Evolutionary conservation across 2,329 filamentous ascomycete species (phyloP).

Genomic region (Cordyceps farinosa): DNA sequence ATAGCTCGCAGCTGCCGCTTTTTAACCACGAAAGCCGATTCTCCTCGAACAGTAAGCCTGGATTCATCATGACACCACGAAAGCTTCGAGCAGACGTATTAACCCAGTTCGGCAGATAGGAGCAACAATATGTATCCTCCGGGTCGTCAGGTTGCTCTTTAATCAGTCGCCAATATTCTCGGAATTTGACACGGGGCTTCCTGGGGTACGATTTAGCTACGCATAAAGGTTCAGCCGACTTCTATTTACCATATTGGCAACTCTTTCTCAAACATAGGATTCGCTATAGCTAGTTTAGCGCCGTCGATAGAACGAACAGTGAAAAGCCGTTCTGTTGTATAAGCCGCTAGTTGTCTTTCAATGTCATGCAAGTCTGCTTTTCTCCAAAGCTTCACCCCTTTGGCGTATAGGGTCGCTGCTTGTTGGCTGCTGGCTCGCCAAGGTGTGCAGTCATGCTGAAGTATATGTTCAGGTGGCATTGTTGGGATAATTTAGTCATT

Average conservation of each 20-base stretch:
- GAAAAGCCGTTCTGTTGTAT: not conserved
- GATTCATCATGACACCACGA: not conserved
- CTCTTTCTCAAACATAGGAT: conserved; percentile 3
- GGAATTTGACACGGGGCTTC: conserved; percentile 13
- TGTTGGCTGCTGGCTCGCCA: conserved; percentile 13
- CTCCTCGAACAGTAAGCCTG: not conserved
- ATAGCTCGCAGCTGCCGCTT: not conserved
- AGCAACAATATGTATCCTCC: conserved; percentile 1
- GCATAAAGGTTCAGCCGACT: no score
- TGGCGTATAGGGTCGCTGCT: conserved; percentile 4
- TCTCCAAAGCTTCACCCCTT: conserved; percentile 12
- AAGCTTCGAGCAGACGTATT: not conserved
- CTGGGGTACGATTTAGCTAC: not conserved
- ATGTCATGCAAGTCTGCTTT: not conserved
- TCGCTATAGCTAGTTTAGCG: not conserved
- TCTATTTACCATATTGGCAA: not conserved
- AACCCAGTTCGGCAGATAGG: conserved; percentile 5
- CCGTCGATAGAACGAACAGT: not conserved
- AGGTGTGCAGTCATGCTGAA: conserved; percentile 13
- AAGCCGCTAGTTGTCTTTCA: not conserved
- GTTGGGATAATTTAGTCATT: no score
- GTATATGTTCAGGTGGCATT: not conserved
- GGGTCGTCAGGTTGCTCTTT: not conserved
- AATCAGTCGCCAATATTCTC: conserved; percentile 15
- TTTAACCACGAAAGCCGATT: not conserved